Conservation (phyloP, 108 stramenopile species). For the Conticribra guillardii region DNA sequence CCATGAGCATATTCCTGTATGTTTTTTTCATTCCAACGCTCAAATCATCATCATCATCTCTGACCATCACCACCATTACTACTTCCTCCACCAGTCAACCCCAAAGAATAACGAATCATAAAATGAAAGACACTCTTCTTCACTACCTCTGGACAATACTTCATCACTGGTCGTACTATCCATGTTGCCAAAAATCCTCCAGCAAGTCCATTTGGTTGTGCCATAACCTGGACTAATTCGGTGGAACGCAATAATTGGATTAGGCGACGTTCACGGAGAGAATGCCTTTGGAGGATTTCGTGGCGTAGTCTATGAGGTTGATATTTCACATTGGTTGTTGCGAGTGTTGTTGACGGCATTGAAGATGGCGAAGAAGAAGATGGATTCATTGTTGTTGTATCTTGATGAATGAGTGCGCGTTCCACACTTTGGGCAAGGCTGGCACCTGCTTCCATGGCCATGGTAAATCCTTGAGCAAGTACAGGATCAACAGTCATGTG, state of each 20-base stretch:
- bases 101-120: constrained; percentile 79
- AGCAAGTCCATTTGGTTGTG: constrained; percentile 65
- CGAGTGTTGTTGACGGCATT: constrained; percentile 1
- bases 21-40: constrained; percentile 1
- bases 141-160: constrained; percentile 60
- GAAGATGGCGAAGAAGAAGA: not conserved
- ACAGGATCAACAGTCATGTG: constrained; percentile 91
- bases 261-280: constrained; percentile 55
- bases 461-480: constrained; percentile 86
- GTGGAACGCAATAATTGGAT: constrained; percentile 78
- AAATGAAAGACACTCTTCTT: constrained; percentile 79
- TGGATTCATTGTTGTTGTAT: not conserved
- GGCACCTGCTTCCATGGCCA: constrained; percentile 86
- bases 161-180: constrained; percentile 74
- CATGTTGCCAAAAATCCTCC: constrained; percentile 55
- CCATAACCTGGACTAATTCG: constrained; percentile 81
- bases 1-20: no score
- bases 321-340: constrained; percentile 39
- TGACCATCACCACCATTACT: not conserved
- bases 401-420: constrained; percentile 21
- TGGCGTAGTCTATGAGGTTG: constrained; percentile 58
- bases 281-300: constrained; percentile 57
- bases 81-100: constrained; percentile 29
- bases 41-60: constrained; percentile 3
- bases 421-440: constrained; percentile 55